Evolutionary conservation across 371 early-diverging fungal species (phyloP).

Genomic region (Batrachochytrium dendrobatidis): DNA sequence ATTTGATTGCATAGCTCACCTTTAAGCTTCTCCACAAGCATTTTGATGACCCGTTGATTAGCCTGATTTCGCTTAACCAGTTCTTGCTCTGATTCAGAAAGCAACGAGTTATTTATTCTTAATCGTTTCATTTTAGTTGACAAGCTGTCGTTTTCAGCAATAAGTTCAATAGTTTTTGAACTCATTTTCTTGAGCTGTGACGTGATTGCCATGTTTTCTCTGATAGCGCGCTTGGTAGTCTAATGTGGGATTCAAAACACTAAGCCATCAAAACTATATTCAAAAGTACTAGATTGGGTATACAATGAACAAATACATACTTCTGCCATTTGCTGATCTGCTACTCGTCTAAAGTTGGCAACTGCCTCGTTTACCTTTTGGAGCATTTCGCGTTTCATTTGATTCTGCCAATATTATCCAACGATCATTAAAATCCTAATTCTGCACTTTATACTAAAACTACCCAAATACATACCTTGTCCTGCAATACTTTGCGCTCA

Average conservation of each 20-base stretch:
- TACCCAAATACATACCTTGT: slow-evolving; percentile 42
- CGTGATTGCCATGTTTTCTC: slow-evolving; percentile 48
- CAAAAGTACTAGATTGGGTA: neutral
- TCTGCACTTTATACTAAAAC: neutral
- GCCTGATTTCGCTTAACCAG: slow-evolving; percentile 45
- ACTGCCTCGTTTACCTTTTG: slow-evolving; percentile 51
- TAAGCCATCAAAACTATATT: neutral
- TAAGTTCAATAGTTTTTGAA: slow-evolving; percentile 34
- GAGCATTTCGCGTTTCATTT: slow-evolving; percentile 49
- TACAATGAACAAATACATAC: slow-evolving; percentile 12
- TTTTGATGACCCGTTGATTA: slow-evolving; percentile 42
- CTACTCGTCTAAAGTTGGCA: slow-evolving; percentile 41
- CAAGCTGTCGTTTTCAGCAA: slow-evolving; percentile 40
- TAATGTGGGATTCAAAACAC: slow-evolving; percentile 3
- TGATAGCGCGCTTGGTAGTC: slow-evolving; percentile 52
- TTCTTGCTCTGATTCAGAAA: slow-evolving; percentile 40
- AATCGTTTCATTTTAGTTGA: slow-evolving; percentile 29
- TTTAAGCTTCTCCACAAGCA: slow-evolving; percentile 43
- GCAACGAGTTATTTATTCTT: slow-evolving; percentile 29
- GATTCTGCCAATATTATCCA: slow-evolving; percentile 18
- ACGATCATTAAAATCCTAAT: slow-evolving; percentile 2
- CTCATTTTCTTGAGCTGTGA: slow-evolving; percentile 49
- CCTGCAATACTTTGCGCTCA: slow-evolving; percentile 47
- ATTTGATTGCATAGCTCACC: slow-evolving; percentile 11
- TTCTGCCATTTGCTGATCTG: slow-evolving; percentile 54